Evolutionary conservation across 805 yeast species (phyloP).

Genomic region (Saccharomycopsis sp.): DNA sequence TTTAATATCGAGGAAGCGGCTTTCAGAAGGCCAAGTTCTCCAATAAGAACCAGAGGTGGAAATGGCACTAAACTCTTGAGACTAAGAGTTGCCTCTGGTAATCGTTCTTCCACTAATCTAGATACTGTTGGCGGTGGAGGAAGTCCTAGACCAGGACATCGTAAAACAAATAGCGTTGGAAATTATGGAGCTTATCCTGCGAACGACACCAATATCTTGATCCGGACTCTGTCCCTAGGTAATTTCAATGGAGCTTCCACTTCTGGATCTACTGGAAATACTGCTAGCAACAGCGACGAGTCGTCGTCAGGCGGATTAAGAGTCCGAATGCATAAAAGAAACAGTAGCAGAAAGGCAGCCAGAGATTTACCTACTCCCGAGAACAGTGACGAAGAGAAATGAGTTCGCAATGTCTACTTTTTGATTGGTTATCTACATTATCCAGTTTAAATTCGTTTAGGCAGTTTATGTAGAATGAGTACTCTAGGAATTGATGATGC

Average conservation of each 20-base stretch:
- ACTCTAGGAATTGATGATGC: no score
- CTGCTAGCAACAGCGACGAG: background rate
- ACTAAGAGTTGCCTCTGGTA: background rate
- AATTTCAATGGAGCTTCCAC: background rate
- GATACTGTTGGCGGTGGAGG: background rate
- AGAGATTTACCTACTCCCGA: slow-evolving; percentile 7
- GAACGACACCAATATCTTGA: background rate
- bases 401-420: no score
- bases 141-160: slow-evolving; percentile 6
- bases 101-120: background rate
- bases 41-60: background rate
- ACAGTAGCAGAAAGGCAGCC: background rate
- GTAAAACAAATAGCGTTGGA: slow-evolving; percentile 12
- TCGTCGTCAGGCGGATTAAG: background rate
- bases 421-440: no score
- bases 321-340: background rate
- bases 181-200: background rate
- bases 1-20: background rate
- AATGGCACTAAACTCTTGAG: background rate
- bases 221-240: background rate
- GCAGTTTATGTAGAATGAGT: no score
- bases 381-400: slow-evolving; percentile 4
- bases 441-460: no score
- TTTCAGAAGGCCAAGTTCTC: background rate
- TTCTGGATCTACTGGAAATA: background rate